Evolutionary conservation across 1,284 basidiomycete genomes (phyloP), one percentile per base, ranked within the genome.

Genomic region (Boletus mariae): DNA sequence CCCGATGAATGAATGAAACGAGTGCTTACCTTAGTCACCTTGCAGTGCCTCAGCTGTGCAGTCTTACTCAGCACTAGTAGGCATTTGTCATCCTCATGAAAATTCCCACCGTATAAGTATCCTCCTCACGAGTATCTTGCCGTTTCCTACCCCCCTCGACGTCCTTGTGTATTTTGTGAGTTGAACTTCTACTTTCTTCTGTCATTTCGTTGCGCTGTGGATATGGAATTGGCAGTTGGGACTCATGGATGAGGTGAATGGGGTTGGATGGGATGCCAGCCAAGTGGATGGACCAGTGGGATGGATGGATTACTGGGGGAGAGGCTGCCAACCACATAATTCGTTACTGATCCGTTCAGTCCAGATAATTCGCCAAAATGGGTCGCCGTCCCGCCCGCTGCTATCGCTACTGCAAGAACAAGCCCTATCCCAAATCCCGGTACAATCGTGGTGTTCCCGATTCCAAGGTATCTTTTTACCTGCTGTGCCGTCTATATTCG

Each of bases 371-470:
- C 40, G 20, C 47, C 40, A 54, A 61, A 47, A 94, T 95, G 92
- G 94, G 93, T 83, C 91, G 93, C 73, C 91, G 92, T 82, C 93
- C 93, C 65, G 92, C 93, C 75, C 88, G 91, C 68, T 96, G 93
- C 84, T 94, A 95, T 79, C 87, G 92, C 62, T 96, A 97, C 82
- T 96, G 93, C 84, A 97, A 98, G 82, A 97, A 96, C 85, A 97
- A 98, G 84, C 93, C 93, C 43, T 91, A 89, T 77, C 88, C 89
- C 58, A 96, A 96, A 78, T 94, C 90, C 56, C 78, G 94, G 71
- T 97, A 96, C 83, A 97, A 97, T 81, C 92, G 96, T 82, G 95
- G 94, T 93, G 94, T 96, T 47, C 93, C 94, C 65, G 94, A 95
- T 72, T 75, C 93, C 62, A 96, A 96, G 82, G 90, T 84, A 34